phyloP scores from a whole-genome alignment of 805 yeast genomes.

The Nematodospora valgi region DNA sequence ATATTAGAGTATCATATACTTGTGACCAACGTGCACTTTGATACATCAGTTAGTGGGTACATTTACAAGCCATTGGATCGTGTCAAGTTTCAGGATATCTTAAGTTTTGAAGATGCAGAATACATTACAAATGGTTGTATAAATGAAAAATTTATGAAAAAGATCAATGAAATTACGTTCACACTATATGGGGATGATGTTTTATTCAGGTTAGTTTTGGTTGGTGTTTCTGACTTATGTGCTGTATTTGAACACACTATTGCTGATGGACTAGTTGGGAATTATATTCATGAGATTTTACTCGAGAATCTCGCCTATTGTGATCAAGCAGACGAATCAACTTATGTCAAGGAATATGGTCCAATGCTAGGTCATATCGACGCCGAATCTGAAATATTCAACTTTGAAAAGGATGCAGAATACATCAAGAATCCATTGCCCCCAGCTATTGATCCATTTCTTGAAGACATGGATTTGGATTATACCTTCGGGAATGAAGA shows the following conservation, averaged over 20 bases:
- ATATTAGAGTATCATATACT: constrained; percentile 33
- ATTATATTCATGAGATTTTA: constrained; percentile 31
- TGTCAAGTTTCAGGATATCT: constrained; percentile 23
- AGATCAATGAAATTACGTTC: constrained; percentile 18
- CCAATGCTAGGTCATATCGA: constrained; percentile 9
- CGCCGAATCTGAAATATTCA: constrained; percentile 18
- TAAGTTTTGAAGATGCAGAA: constrained; percentile 14
- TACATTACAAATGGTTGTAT: constrained; percentile 16
- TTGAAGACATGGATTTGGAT: constrained; percentile 24
- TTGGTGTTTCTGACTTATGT: constrained; percentile 20
- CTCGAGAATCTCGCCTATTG: constrained; percentile 22
- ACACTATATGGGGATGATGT: constrained; percentile 21
- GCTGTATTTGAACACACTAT: constrained; percentile 35
- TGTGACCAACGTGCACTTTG: constrained; percentile 25
- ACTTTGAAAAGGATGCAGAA: constrained; percentile 16
- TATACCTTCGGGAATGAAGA: constrained; percentile 22
- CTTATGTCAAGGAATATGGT: constrained; percentile 15
- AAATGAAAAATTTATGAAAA: constrained; percentile 28
- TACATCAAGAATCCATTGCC: constrained; percentile 27
- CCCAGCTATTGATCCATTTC: constrained; percentile 30
- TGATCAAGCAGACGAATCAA: constrained; percentile 5
- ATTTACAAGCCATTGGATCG: constrained; percentile 21
- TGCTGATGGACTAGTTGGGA: constrained; percentile 37
- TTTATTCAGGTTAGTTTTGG: constrained; percentile 24
- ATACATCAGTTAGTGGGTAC: constrained; percentile 11